These are phyloP conservation scores for Pisolithus marmoratus DNA, from an alignment of 768 basidiomycete species.

Conservation along the genomic window DNA sequence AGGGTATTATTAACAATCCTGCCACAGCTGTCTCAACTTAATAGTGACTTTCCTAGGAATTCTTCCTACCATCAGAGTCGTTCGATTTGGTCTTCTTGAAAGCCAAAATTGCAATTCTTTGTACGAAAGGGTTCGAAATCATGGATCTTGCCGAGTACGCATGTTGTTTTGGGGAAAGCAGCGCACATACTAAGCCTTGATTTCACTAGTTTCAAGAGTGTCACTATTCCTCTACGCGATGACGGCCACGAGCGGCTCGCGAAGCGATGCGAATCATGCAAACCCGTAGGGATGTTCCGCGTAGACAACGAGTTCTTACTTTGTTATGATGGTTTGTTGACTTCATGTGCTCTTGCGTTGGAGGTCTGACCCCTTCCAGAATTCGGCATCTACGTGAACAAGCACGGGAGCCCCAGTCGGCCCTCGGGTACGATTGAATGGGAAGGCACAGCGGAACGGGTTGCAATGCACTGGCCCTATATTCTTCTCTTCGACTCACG, in stretches of 20 bases:
- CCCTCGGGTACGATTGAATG: conserved; percentile 75
- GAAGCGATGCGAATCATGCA: conserved; percentile 74
- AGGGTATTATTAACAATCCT: conserved; percentile 37
- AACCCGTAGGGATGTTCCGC: conserved; percentile 87
- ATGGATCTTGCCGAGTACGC: conserved; percentile 92
- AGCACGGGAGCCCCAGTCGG: conserved; percentile 84
- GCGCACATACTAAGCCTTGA: background rate
- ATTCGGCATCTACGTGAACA: conserved; percentile 89
- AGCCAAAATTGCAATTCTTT: conserved; percentile 88
- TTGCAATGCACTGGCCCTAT: conserved; percentile 86
- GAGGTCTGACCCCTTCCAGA: conserved; percentile 38
- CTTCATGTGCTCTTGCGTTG: background rate
- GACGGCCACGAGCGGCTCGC: conserved; percentile 65
- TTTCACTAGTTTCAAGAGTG: conserved; percentile 66
- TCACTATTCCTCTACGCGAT: conserved; percentile 83
- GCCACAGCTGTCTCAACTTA: background rate
- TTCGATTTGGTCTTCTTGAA: conserved; percentile 90
- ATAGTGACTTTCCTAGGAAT: conserved; percentile 46
- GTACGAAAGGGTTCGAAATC: conserved; percentile 93
- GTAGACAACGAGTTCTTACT: conserved; percentile 86
- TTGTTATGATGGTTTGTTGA: conserved; percentile 71
- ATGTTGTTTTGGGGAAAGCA: background rate
- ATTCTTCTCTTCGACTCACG: conserved; percentile 82
- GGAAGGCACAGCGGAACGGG: conserved; percentile 88
- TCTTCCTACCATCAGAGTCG: conserved; percentile 89